Percentiles rank a stretch among this genome's conserved stretches.
Evolutionary conservation across 805 yeast genomes (phyloP).

Genomic region (Saccharomycopsis schoenii): DNA sequence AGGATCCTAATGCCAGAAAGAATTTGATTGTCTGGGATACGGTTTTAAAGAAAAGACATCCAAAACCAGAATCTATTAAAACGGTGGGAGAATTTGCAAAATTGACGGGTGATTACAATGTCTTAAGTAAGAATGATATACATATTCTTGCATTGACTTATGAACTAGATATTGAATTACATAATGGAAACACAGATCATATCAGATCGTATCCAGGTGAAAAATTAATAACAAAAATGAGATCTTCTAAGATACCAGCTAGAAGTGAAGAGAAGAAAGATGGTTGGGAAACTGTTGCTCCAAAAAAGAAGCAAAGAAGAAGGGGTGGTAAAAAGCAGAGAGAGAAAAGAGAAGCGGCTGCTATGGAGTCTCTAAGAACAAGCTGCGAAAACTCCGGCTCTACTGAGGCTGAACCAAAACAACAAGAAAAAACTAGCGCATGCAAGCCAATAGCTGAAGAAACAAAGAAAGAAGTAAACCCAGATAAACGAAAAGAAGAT

Average conservation of each 20-base stretch:
- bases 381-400: background rate
- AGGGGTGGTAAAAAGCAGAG: constrained; percentile 61
- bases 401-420: background rate
- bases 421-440: constrained; percentile 6
- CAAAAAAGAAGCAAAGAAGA: constrained; percentile 36
- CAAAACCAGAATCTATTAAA: constrained; percentile 51
- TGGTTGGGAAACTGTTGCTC: constrained; percentile 11
- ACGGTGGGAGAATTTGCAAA: constrained; percentile 69
- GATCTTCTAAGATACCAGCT: constrained; percentile 20
- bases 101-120: constrained; percentile 85
- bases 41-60: constrained; percentile 61
- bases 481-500: constrained; percentile 4
- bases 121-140: constrained; percentile 81
- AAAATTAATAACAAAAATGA: constrained; percentile 22
- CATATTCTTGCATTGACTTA: constrained; percentile 87
- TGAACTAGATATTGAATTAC: constrained; percentile 68
- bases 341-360: constrained; percentile 40
- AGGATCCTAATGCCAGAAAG: constrained; percentile 74
- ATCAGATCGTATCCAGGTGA: constrained; percentile 70
- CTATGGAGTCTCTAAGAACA: background rate
- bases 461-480: background rate
- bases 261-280: constrained; percentile 20
- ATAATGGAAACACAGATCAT: constrained; percentile 53
- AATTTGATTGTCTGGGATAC: constrained; percentile 80
- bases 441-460: background rate